Evolutionary conservation across 495 filamentous ascomycete species (phyloP).

Genomic region (Neurospora discreta): DNA sequence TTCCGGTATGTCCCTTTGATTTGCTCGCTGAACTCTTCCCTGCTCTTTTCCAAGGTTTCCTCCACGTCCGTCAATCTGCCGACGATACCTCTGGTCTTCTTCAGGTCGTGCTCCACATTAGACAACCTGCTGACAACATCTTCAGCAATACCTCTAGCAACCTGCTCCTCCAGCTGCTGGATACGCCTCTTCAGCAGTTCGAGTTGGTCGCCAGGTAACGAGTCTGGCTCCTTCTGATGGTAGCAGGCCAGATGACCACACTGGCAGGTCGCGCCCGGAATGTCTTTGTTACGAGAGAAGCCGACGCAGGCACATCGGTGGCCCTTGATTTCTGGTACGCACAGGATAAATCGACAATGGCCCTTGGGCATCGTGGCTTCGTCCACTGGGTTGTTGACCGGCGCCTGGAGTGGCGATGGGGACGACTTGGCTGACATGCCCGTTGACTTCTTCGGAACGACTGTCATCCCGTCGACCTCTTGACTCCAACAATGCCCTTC

Average conservation of each 20-base stretch:
- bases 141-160: conserved; percentile 19
- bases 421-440: conserved; percentile 17
- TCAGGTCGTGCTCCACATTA: conserved; percentile 27
- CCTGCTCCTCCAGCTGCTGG: conserved; percentile 35
- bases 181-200: conserved; percentile 37
- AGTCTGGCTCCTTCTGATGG: conserved; percentile 34
- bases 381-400: conserved; percentile 18
- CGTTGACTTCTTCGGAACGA: background rate
- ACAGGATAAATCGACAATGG: conserved; percentile 44
- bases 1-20: conserved; percentile 40
- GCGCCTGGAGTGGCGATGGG: conserved; percentile 21
- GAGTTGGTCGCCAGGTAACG: conserved; percentile 23
- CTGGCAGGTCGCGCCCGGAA: conserved; percentile 40
- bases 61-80: conserved; percentile 37
- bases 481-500: background rate
- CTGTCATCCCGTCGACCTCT: background rate
- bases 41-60: conserved; percentile 39
- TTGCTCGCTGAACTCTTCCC: conserved; percentile 35
- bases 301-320: conserved; percentile 43
- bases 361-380: conserved; percentile 38
- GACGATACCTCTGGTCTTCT: conserved; percentile 20
- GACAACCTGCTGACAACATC: background rate
- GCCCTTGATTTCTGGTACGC: conserved; percentile 42
- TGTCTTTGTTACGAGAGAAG: conserved; percentile 40
- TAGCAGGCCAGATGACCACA: conserved; percentile 47